Percentiles rank a stretch among this genome's conserved stretches.
These are phyloP conservation scores for Musa schizocarpa DNA, from an alignment of 176 grass and related monocot genomes.

Conservation along the genomic window DNA sequence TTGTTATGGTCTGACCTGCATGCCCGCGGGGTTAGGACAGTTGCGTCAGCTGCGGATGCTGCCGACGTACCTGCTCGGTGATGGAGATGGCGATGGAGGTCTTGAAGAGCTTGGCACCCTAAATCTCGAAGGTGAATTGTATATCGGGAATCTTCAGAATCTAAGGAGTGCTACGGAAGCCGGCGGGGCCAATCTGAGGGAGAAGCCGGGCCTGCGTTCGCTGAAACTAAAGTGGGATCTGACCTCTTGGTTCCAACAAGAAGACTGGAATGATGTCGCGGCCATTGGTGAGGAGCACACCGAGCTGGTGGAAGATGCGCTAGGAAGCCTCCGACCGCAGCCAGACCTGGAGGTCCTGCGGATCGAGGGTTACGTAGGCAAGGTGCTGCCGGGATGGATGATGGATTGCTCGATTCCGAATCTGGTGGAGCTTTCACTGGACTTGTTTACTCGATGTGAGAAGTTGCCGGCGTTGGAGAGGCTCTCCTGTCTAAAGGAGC, in stretches of 20 bases:
- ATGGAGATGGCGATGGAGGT: background rate
- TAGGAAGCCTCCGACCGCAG: background rate
- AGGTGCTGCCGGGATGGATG: background rate
- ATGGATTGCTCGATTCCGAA: background rate
- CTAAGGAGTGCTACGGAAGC: background rate
- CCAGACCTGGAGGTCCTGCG: background rate
- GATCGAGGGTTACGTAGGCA: background rate
- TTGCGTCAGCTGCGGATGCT: too few species aligned
- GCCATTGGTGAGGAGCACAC: background rate
- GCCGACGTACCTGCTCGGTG: too few species aligned
- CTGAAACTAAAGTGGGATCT: too few species aligned
- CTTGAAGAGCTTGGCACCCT: background rate
- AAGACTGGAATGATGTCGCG: too few species aligned
- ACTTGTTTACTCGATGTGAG: background rate
- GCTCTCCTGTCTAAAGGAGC: background rate
- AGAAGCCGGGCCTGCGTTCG: background rate
- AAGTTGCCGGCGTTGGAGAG: background rate
- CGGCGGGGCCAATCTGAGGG: background rate
- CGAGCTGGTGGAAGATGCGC: background rate
- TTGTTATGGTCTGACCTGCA: too few species aligned
- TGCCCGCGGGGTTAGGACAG: too few species aligned
- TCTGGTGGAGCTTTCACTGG: background rate
- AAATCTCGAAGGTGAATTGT: background rate
- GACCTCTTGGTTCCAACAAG: too few species aligned
- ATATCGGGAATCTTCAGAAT: slow-evolving; percentile 1